Conservation (phyloP, 345 rosid species). For the Citrus australasica region DNA sequence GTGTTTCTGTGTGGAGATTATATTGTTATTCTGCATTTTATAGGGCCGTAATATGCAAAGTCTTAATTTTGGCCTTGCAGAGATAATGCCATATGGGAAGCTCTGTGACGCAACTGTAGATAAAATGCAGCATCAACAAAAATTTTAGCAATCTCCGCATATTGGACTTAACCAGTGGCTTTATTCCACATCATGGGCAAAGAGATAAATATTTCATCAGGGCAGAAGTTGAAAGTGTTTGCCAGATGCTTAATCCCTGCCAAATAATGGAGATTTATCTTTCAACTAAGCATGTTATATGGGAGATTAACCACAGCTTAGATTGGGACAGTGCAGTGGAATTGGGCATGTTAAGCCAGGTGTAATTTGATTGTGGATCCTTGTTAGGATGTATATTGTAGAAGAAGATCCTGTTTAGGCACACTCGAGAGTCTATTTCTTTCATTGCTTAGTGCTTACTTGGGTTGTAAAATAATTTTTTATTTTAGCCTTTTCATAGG, state of each 20-base stretch:
- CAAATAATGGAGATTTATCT: not conserved
- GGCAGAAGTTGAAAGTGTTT: not conserved
- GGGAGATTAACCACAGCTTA: not conserved
- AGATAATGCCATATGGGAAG: not conserved
- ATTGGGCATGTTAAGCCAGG: not conserved
- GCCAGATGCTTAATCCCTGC: not conserved
- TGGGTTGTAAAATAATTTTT: not conserved
- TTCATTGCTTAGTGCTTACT: not conserved
- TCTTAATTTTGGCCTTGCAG: not conserved
- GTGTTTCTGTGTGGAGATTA: not conserved
- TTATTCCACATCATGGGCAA: not conserved
- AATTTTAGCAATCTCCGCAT: not conserved
- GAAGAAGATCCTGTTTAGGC: not conserved
- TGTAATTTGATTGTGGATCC: not conserved
- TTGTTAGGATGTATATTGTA: not conserved
- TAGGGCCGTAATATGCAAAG: not conserved
- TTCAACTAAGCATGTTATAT: not conserved
- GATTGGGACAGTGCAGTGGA: not conserved
- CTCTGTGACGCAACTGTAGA: not conserved
- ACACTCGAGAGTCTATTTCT: not conserved
- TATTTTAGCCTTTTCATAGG: not conserved
- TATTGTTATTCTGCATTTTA: not conserved
- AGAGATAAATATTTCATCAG: not conserved
- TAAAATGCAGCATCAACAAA: not conserved
- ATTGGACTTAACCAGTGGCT: not conserved